Conservation (phyloP, 495 filamentous ascomycete genomes). For the Rusavskia elegans region DNA sequence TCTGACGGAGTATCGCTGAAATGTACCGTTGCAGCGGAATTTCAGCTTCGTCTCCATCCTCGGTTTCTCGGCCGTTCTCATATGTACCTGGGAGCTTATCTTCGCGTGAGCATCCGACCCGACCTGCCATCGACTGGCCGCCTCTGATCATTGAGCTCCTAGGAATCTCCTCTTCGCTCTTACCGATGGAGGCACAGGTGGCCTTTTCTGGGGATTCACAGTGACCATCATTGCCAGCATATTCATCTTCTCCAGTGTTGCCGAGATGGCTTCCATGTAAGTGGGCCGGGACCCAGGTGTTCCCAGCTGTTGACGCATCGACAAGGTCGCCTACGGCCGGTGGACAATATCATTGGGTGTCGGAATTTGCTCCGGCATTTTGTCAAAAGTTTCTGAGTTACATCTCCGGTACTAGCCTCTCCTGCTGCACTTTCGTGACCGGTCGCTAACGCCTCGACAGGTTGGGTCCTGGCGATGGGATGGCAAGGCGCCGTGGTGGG, state of each 20-base stretch:
- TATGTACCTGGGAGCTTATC: constrained; percentile 11
- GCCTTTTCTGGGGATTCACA: constrained; percentile 32
- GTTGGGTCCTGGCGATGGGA: constrained; percentile 40
- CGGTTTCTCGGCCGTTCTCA: constrained; percentile 20
- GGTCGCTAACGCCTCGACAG: constrained; percentile 10
- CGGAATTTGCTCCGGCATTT: constrained; percentile 26
- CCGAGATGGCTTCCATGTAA: constrained; percentile 32
- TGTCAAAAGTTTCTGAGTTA: constrained; percentile 31
- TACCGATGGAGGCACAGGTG: constrained; percentile 29
- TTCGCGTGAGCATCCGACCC: constrained; percentile 5
- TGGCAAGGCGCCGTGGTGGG: constrained; percentile 40
- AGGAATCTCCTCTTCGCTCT: constrained; percentile 18
- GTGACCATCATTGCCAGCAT: constrained; percentile 25
- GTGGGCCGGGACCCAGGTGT: background rate
- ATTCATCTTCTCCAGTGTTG: constrained; percentile 25
- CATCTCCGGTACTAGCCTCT: constrained; percentile 17
- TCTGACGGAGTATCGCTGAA: background rate
- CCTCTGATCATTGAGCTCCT: background rate
- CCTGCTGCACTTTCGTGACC: background rate
- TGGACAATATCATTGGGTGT: constrained; percentile 35
- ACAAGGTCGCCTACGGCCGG: constrained; percentile 18
- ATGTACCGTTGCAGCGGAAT: constrained; percentile 23
- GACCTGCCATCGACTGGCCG: background rate
- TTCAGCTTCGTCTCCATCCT: constrained; percentile 33
- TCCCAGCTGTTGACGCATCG: background rate